Evolutionary conservation across 139 green algal genomes (phyloP).

Genomic region (Asterochloris sp.): DNA sequence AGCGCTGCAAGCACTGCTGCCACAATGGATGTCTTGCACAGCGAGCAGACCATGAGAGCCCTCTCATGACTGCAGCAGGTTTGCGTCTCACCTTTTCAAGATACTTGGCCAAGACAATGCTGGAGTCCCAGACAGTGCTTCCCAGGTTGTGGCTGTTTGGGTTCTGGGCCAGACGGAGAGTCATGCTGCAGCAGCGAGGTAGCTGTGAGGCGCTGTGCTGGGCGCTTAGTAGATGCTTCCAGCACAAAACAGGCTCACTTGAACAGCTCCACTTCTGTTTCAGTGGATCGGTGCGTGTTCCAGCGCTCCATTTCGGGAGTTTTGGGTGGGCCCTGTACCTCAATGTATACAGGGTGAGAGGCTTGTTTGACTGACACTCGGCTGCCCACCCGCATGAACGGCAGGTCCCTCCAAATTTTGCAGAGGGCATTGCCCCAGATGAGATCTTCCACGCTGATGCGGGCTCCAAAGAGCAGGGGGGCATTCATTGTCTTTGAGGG

Average conservation of each 20-base stretch:
- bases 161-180: constrained; percentile 67
- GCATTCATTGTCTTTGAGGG: constrained; percentile 96
- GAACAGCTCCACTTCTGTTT: constrained; percentile 14
- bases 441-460: too few species aligned
- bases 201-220: neutral
- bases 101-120: constrained; percentile 89
- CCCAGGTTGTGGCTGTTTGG: constrained; percentile 78
- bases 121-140: constrained; percentile 91
- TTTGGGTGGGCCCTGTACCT: too few species aligned
- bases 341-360: too few species aligned
- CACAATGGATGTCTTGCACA: too few species aligned
- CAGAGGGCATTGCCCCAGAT: too few species aligned
- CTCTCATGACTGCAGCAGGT: neutral
- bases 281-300: constrained; percentile 15
- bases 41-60: neutral
- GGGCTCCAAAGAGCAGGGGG: constrained; percentile 41
- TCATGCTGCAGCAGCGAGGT: constrained; percentile 32
- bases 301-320: neutral
- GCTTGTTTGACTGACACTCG: too few species aligned
- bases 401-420: too few species aligned
- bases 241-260: neutral
- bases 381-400: too few species aligned
- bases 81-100: constrained; percentile 67
- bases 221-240: too few species aligned
- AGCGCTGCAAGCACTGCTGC: too few species aligned